Evolutionary conservation across 805 yeast species (phyloP), one percentile per base, ranked within the genome.

Genomic region (Pichia thaimueangensis): DNA sequence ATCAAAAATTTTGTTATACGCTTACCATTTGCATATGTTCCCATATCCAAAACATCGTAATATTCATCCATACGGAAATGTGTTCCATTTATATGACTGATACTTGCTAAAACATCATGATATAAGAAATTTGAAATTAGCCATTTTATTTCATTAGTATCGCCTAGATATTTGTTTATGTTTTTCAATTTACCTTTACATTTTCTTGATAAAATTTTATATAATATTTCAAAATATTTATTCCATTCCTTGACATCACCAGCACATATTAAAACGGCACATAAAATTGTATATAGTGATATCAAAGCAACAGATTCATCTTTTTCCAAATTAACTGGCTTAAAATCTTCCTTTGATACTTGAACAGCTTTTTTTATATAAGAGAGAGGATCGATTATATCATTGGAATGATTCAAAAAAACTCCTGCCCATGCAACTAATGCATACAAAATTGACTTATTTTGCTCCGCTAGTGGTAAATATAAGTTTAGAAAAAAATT

Each of bases 371-470:
- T 30, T 10, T 41, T 39, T 12, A 43, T 24, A 22, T 45, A 48
- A 4, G 36, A 15, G 17, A 42, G 20, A 19, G 35, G 21, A 15
- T 13, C 28, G 32, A 27, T 20, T 20, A 22, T 21, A 28, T 24
- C 36, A 29, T 47, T 51, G 11, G 43, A 29, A 19, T 48, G 48
- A 7, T 51, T 32, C 12, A 43, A 35, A 28, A 52, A 52, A 29
- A 59, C 53, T 8, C 66, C 66, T 65, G 75, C 70, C 82, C 82
- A 78, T 0, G 80, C 76, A 22, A 77, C 59, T 9, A 78, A 54
- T 1, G 73, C 67, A 44, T 68, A 66, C 21, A 76, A 54, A 6
- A 77, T 69, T 5, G 76, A 67, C 29, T 64, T 63, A 39, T 73
- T 69, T 22, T 59, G 56, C 34, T 65, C 61, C 0, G 82, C 80